Evolutionary conservation across 2,329 filamentous ascomycete genomes (phyloP).

Genomic region (Decorospora gaudefroyi): DNA sequence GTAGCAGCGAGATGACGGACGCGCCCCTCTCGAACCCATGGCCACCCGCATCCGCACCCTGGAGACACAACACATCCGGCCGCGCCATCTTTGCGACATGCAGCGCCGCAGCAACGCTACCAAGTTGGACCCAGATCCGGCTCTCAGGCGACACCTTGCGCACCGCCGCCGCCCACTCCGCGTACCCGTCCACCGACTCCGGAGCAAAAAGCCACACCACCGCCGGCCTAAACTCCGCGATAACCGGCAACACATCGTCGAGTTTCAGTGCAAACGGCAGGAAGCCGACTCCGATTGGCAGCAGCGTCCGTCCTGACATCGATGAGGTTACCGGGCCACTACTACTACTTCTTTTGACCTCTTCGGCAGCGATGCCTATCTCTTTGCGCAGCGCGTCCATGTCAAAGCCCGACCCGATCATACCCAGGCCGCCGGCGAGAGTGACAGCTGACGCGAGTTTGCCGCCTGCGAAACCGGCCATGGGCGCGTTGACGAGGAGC

Average conservation of each 20-base stretch:
- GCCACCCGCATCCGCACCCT: slow-evolving; percentile 67
- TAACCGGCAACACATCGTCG: slow-evolving; percentile 56
- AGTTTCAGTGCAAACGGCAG: slow-evolving; percentile 56
- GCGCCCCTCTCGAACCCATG: slow-evolving; percentile 63
- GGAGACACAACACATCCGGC: slow-evolving; percentile 64
- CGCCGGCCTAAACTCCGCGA: slow-evolving; percentile 59
- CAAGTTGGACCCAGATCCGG: slow-evolving; percentile 64
- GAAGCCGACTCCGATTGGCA: slow-evolving; percentile 65
- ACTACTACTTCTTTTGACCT: slow-evolving; percentile 20
- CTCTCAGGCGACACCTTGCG: slow-evolving; percentile 43
- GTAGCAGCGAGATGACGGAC: slow-evolving; percentile 62
- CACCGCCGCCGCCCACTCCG: slow-evolving; percentile 43
- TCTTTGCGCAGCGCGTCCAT: slow-evolving; percentile 38
- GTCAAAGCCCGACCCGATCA: slow-evolving; percentile 49
- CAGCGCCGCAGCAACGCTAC: slow-evolving; percentile 61
- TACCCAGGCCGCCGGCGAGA: slow-evolving; percentile 54
- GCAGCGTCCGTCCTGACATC: slow-evolving; percentile 22
- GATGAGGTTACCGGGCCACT: slow-evolving; percentile 15
- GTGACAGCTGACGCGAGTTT: slow-evolving; percentile 66
- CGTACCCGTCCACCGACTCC: slow-evolving; percentile 47
- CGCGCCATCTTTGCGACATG: slow-evolving; percentile 55
- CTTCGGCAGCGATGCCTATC: slow-evolving; percentile 31
- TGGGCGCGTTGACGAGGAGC: slow-evolving; percentile 67
- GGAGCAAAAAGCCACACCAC: slow-evolving; percentile 72
- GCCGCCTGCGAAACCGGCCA: slow-evolving; percentile 64